Evolutionary conservation across 768 basidiomycete species (phyloP), one percentile per base, ranked within the genome.

Genomic region (Thelephora aurantiotincta): DNA sequence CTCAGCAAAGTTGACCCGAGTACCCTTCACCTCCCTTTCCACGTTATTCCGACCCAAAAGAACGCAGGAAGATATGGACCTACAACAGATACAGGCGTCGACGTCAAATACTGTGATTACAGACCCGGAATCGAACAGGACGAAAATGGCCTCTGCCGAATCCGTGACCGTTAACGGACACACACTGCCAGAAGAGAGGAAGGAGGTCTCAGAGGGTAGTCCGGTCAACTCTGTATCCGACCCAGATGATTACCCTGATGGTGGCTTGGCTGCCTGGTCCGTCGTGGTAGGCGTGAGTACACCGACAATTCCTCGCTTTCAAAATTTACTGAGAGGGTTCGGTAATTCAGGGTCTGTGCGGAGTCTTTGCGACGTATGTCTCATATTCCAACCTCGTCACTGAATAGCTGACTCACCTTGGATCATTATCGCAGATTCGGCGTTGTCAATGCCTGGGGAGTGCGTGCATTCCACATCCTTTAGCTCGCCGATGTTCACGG

Each of bases 401-500:
- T 34, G 38, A 50, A 44, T 13, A 11, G 14, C n/a, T 36, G 1
- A 13, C 45, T 50, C 7, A 46, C 22, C 12, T 14, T 19, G 18
- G 5, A 12, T 43, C 9, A 19, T 14, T 7, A 20, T 38, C 19
- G 45, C 23, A 75, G 73, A 7, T 78, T 83, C 59, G 84, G 84
- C 20, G 78, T 77, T 50, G 74, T 82, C 3, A 85, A 82, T 53
- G 72, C 79, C 0, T 84, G 81, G 80, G 82, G 84, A 44, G 83
- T 80, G 55, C 62, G 75, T 68, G n/a, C 22, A 7, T 45, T 36
- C 44, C 20, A 13, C 4, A 19, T 3, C 6, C 2, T 35, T 35
- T n/a, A 13, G 6, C 11, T 11, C 23, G 2, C 16, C 19, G 38
- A 14, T 35, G 5, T 41, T n/a, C 20, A 5, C 33, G 19, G 12